phyloP scores from a whole-genome alignment of 148 eudicot genomes.

The Rhododendron kiyosumense region DNA sequence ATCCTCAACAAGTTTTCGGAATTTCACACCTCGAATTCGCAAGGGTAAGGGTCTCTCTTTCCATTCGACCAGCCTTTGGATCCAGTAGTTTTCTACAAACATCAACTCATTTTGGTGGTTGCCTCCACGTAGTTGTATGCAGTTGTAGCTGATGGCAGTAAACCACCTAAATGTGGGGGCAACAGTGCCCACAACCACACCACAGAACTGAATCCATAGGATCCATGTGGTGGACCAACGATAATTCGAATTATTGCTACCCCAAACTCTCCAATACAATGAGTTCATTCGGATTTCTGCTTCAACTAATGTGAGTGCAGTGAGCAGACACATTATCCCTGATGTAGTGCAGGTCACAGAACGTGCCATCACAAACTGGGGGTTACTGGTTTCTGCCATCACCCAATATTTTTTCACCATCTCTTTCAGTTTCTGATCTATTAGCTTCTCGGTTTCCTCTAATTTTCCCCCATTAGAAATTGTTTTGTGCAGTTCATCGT shows the following conservation, averaged over 20 bases:
- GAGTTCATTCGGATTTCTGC: neutral
- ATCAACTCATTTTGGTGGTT: neutral
- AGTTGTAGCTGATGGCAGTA: neutral
- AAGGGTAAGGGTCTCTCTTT: conserved; percentile 12
- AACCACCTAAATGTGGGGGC: conserved; percentile 23
- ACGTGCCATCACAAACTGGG: conserved; percentile 30
- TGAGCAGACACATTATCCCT: conserved; percentile 9
- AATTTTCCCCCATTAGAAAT: neutral
- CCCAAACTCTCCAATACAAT: neutral
- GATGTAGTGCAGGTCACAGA: conserved; percentile 16
- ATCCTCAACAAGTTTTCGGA: conserved; percentile 6
- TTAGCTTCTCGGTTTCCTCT: neutral
- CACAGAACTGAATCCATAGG: conserved; percentile 12
- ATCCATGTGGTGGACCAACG: conserved; percentile 19
- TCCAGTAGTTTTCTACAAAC: conserved; percentile 21
- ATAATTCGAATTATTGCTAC: neutral
- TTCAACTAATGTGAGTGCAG: conserved; percentile 11
- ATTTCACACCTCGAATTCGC: neutral
- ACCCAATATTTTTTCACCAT: conserved; percentile 20
- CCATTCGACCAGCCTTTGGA: conserved; percentile 18
- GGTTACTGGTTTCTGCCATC: conserved; percentile 22
- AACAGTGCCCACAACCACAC: conserved; percentile 20
- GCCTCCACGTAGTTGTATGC: neutral
- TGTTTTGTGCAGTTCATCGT: neutral
- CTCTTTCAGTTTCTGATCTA: conserved; percentile 5